Percentiles rank a stretch among this genome's conserved stretches.
These are phyloP conservation scores for Endogone sp. DNA, from an alignment of 192 early-diverging fungal species.

Conservation along the genomic window DNA sequence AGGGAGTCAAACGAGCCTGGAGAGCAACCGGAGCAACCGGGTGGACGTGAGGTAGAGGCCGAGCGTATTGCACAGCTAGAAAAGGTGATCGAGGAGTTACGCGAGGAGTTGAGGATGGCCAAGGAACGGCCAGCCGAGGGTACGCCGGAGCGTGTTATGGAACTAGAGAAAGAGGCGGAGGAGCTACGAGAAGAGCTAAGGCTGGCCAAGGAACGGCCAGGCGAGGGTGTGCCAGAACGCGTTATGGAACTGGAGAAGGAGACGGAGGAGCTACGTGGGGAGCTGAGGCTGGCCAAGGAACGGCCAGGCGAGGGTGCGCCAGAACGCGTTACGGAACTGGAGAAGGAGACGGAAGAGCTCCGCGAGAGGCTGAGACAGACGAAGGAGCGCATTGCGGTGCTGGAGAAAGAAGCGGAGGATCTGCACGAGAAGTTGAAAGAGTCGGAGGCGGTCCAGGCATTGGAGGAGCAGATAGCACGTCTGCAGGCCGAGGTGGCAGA, in stretches of 20 bases:
- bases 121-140: too few relatives aligned
- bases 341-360: neutral
- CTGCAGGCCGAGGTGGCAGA: neutral
- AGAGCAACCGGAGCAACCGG: neutral
- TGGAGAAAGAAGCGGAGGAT: neutral
- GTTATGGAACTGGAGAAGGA: too few relatives aligned
- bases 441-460: neutral
- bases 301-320: neutral
- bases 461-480: neutral
- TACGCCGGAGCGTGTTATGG: too few relatives aligned
- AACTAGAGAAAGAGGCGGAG: too few relatives aligned
- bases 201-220: too few relatives aligned
- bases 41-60: neutral
- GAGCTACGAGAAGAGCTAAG: neutral
- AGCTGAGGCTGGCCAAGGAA: neutral
- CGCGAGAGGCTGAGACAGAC: neutral
- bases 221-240: too few relatives aligned
- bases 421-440: neutral
- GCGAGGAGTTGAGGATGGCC: neutral
- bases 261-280: neutral
- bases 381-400: neutral
- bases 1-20: neutral
- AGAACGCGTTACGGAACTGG: neutral
- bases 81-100: neutral
- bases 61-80: neutral